Conservation (phyloP, 306 rosid genomes). For the Cucumis cinereus region DNA sequence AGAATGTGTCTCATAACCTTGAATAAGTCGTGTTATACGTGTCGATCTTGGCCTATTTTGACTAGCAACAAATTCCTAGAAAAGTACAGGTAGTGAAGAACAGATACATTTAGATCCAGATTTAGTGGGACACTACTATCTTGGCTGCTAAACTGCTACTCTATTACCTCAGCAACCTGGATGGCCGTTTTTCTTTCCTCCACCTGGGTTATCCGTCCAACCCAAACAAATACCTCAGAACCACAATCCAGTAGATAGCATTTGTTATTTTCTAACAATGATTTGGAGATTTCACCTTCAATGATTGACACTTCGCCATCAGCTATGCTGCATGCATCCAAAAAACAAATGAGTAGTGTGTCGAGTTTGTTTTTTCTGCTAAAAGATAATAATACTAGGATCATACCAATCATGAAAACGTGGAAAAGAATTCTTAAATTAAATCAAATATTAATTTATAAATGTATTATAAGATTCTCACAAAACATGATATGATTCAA, state of each 20-base stretch:
- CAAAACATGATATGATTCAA: not conserved
- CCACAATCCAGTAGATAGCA: slow-evolving; percentile 89
- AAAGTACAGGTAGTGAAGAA: slow-evolving; percentile 11
- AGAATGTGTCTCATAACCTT: slow-evolving; percentile 89
- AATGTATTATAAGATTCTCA: not conserved
- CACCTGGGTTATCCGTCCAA: slow-evolving; percentile 74
- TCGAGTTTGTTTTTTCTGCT: not conserved
- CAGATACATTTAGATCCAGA: slow-evolving; percentile 9
- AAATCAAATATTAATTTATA: not conserved
- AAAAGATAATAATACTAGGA: not conserved
- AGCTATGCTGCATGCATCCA: slow-evolving; percentile 22
- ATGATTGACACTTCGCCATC: slow-evolving; percentile 51
- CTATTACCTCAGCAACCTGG: slow-evolving; percentile 65
- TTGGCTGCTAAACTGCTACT: not conserved
- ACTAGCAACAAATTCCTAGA: slow-evolving; percentile 42
- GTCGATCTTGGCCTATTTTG: slow-evolving; percentile 38
- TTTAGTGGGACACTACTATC: not conserved
- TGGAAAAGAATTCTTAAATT: not conserved
- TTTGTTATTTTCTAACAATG: slow-evolving; percentile 55
- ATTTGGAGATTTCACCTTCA: slow-evolving; percentile 58
- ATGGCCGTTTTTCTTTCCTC: slow-evolving; percentile 79
- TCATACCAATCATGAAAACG: not conserved
- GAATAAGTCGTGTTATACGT: slow-evolving; percentile 69
- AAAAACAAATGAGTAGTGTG: not conserved
- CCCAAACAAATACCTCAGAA: slow-evolving; percentile 77